Base-by-base conservation (phyloP, 371 early-diverging fungal genomes). In the Mortierella polycephala region DNA sequence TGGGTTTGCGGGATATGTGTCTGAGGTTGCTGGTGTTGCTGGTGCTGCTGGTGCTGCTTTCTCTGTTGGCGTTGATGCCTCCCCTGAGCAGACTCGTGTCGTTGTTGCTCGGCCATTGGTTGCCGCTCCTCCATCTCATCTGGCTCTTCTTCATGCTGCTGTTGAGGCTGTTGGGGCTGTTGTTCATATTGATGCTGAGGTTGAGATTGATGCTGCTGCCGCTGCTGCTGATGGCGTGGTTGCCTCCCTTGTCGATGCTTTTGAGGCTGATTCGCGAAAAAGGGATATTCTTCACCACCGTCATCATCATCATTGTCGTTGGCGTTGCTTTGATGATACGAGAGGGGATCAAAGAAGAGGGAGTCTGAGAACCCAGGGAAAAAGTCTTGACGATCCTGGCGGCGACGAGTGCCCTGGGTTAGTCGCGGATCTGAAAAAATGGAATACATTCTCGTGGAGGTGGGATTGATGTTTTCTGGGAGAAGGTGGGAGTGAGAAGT, bases 351-450 rank as follows among this genome's bases (percentile, higher is more conserved):
- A 41, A 51, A 51, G 51, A 75, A 65, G 53, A 61, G 54, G 0
- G 75, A 64, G 50, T 75, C 62, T 37, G 75, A 69, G 45, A 70
- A 66, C 40, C 54, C 45, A 30, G 75, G 71, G 23, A 75, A 75
- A n/a, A 66, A 69, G 45, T 75, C 62, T 44, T 66, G 65, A 13
- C 71, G 75, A 37, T 64, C 67, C 41, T 67, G 67, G 45, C 54
- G 73, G 21, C 58, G 63, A 16, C 67, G 63, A 8, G 59, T 18
- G 12, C 60, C 45, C n/a, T 52, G 63, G 13, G 16, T 44, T 14
- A 40, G 18, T 11, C 62, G 59, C 1, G 64, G 67, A 12, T 71
- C 71, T 21, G 41, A 20, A 45, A 71, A 64, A 30, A 70, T 39
- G 37, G 60, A 44, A 51, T 65, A 65, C 70, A 66, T 69, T 30